Evolutionary conservation across 805 yeast species (phyloP), one percentile per base, ranked within the genome.

Genomic region (Hanseniaspora nectarophila): DNA sequence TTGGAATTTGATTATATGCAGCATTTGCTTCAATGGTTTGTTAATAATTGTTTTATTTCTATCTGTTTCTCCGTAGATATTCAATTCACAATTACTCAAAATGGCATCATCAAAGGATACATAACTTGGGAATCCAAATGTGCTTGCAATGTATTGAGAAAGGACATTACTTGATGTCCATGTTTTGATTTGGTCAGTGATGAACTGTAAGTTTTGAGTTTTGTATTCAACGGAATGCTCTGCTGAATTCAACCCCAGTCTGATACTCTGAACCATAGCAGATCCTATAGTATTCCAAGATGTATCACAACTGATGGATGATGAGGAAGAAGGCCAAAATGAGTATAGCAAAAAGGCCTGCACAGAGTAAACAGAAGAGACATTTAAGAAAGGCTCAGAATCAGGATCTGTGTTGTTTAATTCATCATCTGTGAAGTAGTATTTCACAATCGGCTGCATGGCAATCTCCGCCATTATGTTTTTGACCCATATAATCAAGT

Each of bases 211-310:
- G 35, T 68, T 66, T 2, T 63, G 76, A 43, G 69, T 62, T 47
- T 75, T 71, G 59, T 72, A 70, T 56, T 83, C 87, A 1, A 81
- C 60, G 15, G 75, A 70, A 53, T 69, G 73, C 20, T 85, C 90
- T 0, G 88, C 92, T 21, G 88, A 75, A 61, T 92, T 95, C 26
- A 92, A 70, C 0, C 98, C 97, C 15, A 90, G 84, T 51, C 97
- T 70, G 32, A 89, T 82, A 0, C 97, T 97, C 62, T 87, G 95
- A 66, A 85, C 86, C 59, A 88, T 72, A 4, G 97, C 97, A 43
- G 86, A 81, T 0, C 97, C 97, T 21, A 87, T 82, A 1, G 97
- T 86, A 63, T 85, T 86, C 95, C 97, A 90, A 4, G 95, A 83
- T 7, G 95, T 83, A 63, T 92, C 97, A 0, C 97, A 95, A 65